Conservation (phyloP, 2,329 filamentous ascomycete species). For the Pseudogymnoascus sp. region DNA sequence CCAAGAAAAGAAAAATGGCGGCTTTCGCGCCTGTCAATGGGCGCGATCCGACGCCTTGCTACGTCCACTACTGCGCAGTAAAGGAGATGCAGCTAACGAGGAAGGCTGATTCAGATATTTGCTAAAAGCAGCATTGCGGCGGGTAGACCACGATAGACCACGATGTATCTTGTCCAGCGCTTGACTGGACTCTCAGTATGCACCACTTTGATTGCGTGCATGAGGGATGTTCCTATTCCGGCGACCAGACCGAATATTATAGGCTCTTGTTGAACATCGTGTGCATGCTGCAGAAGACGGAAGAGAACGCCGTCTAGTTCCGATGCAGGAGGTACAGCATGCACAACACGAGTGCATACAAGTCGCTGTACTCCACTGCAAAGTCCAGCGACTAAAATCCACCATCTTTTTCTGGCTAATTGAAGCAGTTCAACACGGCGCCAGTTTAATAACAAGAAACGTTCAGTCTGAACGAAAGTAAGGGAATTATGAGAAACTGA, state of each 20-base stretch:
- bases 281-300: slow-evolving; percentile 7
- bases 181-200: slow-evolving; percentile 5
- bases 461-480: not conserved
- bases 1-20: not conserved
- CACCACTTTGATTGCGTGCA: slow-evolving; percentile 9
- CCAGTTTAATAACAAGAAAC: not conserved
- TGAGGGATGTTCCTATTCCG: not conserved
- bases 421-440: not conserved
- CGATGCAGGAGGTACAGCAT: slow-evolving; percentile 9
- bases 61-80: not conserved
- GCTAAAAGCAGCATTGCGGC: slow-evolving; percentile 7
- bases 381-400: not conserved
- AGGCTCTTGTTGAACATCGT: not conserved
- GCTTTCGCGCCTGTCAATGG: slow-evolving; percentile 2
- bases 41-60: not conserved
- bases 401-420: not conserved
- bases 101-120: not conserved
- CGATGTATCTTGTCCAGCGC: not conserved
- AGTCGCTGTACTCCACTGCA: slow-evolving; percentile 1
- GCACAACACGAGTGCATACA: slow-evolving; percentile 5
- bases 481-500: slow-evolving; percentile 7
- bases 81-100: not conserved
- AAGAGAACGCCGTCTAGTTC: slow-evolving; percentile 8
- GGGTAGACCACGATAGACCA: slow-evolving; percentile 7
- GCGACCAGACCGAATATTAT: not conserved